phyloP scores from a whole-genome alignment of 1,139 yeast species.

The Yamadazyma jaroonii region DNA sequence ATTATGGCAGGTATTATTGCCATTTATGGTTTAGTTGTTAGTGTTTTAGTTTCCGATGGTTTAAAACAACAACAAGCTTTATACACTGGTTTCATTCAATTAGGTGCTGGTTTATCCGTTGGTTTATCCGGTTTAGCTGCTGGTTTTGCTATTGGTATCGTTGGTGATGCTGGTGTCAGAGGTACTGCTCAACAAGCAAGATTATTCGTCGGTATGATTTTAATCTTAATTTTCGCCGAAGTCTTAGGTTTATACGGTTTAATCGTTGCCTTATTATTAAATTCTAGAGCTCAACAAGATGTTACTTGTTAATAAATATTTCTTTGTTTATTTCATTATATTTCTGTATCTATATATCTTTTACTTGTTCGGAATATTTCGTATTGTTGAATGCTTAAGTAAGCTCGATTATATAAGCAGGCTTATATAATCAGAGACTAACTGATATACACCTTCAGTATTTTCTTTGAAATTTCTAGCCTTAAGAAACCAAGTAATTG shows the following conservation, averaged over 20 bases:
- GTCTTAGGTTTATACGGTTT: conserved; percentile 95
- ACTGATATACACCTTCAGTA: conserved; percentile 39
- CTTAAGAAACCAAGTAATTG: conserved; percentile 28
- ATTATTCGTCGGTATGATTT: conserved; percentile 88
- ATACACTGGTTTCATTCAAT: conserved; percentile 95
- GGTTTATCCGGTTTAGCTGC: conserved; percentile 97
- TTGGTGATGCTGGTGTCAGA: conserved; percentile 98
- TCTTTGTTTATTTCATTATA: neutral
- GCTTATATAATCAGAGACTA: neutral
- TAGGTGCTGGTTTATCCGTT: conserved; percentile 97
- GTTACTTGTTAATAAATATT: conserved; percentile 58
- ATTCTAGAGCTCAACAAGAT: conserved; percentile 95
- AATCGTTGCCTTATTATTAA: conserved; percentile 94
- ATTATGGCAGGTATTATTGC: conserved; percentile 99
- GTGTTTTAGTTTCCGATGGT: conserved; percentile 90
- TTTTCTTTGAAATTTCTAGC: conserved; percentile 29
- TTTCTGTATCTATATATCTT: neutral
- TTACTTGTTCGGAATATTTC: neutral
- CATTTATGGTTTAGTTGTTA: conserved; percentile 96
- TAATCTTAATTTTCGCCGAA: conserved; percentile 96
- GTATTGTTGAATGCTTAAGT: neutral
- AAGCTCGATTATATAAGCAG: neutral
- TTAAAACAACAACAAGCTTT: conserved; percentile 89
- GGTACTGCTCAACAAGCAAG: conserved; percentile 96
- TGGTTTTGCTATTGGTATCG: conserved; percentile 98